phyloP scores from a whole-genome alignment of 768 basidiomycete species.

The Vishniacozyma victoriae region DNA sequence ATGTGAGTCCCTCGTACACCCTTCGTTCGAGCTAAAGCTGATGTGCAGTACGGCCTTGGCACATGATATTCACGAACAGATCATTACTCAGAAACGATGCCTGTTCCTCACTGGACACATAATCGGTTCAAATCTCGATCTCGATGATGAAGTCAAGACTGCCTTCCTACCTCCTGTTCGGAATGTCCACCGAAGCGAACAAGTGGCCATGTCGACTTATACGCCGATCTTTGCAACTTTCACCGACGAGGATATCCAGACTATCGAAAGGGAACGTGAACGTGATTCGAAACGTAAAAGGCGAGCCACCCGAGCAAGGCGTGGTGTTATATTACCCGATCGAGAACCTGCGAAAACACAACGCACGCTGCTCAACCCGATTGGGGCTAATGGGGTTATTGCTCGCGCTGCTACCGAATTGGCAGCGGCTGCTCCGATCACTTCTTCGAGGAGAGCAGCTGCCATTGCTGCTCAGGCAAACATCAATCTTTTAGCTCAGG shows the following conservation, averaged over 20 bases:
- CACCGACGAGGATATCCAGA: constrained; percentile 80
- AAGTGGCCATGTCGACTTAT: constrained; percentile 60
- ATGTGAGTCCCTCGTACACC: constrained; percentile 54
- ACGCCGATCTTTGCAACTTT: constrained; percentile 87
- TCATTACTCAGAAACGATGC: constrained; percentile 83
- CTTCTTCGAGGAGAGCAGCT: constrained; percentile 65
- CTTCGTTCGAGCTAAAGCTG: neutral
- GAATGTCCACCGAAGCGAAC: constrained; percentile 59
- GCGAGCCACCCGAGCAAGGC: constrained; percentile 72
- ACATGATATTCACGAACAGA: constrained; percentile 92
- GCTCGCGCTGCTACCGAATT: constrained; percentile 1
- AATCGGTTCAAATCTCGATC: constrained; percentile 67
- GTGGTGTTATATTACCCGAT: constrained; percentile 73
- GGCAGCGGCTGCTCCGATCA: constrained; percentile 54
- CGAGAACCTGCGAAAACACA: constrained; percentile 87
- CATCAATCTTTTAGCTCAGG: constrained; percentile 52
- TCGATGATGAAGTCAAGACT: constrained; percentile 84
- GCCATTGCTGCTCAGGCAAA: constrained; percentile 93
- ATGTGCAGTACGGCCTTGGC: constrained; percentile 76
- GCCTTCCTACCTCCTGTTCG: constrained; percentile 77
- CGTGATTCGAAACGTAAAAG: constrained; percentile 72
- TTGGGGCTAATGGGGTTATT: constrained; percentile 30
- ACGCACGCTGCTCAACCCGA: constrained; percentile 56
- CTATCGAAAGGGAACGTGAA: constrained; percentile 85
- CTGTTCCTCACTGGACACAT: constrained; percentile 84